Base-by-base conservation (phyloP, 768 basidiomycete genomes). In the Rhizopogon vulgaris region DNA sequence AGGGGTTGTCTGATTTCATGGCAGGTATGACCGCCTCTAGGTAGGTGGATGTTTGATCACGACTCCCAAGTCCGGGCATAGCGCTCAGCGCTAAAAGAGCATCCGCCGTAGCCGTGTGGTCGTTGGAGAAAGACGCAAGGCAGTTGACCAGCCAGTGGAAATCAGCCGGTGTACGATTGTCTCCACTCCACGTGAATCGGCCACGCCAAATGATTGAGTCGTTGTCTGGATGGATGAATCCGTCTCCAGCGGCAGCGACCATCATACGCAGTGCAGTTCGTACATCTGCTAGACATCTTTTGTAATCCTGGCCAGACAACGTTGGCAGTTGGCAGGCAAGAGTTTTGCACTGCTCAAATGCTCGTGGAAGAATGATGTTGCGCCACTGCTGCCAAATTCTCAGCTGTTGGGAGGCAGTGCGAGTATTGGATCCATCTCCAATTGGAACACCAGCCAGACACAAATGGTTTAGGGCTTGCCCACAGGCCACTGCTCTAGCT, bases 201-300 rank as follows among this genome's bases (percentile, higher is more conserved):
- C 43, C 43, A 9, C 43, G 43, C 43, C 43, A 45, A 14, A 45
- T 32, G 12, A 22, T 32, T 4, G 43, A 45, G 12, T 45, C 43
- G 7, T 32, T 18, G 12, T 45, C 30, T 15, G 43, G 43, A 32
- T 1, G 6, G 30, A 45, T 15, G 30, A 45, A 45, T 45, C 30
- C 30, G 18, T 45, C 43, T 10, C 43, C 30, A 32, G 30, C 30
- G 6, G 43, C 18, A 18, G 43, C 43, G 10, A 45, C 18, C 30
- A 45, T 45, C 43, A 45, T 45, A n/a, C 43, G 43, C 18, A 45
- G 32, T 45, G 43, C 43, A 5, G 43, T 45, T 30, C 43, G 28
- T 22, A 12, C 8, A 12, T 45, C 43, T 45, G 43, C 43, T 18
- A 2, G 30, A 32, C 43, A 45, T 18, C 7, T 45, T 3, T 1